Evolutionary conservation across 805 yeast species (phyloP).

Genomic region (Candida krabiensis): DNA sequence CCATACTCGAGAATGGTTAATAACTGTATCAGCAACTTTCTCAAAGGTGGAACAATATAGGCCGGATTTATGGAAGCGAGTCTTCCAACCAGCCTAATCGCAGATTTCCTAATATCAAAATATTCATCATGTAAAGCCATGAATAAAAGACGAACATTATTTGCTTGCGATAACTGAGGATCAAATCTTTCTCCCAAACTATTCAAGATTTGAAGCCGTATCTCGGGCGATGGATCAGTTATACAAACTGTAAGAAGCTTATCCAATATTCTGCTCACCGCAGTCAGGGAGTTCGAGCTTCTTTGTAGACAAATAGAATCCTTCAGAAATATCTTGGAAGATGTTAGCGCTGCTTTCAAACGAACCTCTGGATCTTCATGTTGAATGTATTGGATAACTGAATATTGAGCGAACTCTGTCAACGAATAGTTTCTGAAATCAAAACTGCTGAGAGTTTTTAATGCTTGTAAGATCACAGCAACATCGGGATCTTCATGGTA

Average conservation of each 20-base stretch:
- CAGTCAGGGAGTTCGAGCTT: conserved; percentile 74
- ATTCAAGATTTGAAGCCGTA: conserved; percentile 74
- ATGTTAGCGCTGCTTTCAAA: conserved; percentile 79
- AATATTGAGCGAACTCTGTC: conserved; percentile 83
- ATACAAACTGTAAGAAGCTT: conserved; percentile 79
- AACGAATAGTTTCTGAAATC: conserved; percentile 73
- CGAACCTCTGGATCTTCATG: conserved; percentile 79
- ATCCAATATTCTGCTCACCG: conserved; percentile 83
- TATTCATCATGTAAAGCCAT: conserved; percentile 91
- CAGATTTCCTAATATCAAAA: conserved; percentile 76
- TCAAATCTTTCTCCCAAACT: conserved; percentile 77
- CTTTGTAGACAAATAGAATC: conserved; percentile 86
- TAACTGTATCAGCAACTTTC: conserved; percentile 83
- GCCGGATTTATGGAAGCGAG: conserved; percentile 89
- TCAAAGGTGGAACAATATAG: conserved; percentile 86
- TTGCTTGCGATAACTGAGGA: conserved; percentile 92
- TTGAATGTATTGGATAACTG: conserved; percentile 81
- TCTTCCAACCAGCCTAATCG: conserved; percentile 79
- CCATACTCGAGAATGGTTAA: conserved; percentile 85
- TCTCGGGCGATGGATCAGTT: conserved; percentile 85
- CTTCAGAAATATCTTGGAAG: conserved; percentile 69
- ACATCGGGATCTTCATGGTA: conserved; percentile 32
- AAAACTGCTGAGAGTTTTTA: conserved; percentile 73
- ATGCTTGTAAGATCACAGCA: conserved; percentile 67
- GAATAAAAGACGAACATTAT: conserved; percentile 78